Base-by-base conservation (phyloP, 2,329 filamentous ascomycete species). In the Pseudocercospora ulei region DNA sequence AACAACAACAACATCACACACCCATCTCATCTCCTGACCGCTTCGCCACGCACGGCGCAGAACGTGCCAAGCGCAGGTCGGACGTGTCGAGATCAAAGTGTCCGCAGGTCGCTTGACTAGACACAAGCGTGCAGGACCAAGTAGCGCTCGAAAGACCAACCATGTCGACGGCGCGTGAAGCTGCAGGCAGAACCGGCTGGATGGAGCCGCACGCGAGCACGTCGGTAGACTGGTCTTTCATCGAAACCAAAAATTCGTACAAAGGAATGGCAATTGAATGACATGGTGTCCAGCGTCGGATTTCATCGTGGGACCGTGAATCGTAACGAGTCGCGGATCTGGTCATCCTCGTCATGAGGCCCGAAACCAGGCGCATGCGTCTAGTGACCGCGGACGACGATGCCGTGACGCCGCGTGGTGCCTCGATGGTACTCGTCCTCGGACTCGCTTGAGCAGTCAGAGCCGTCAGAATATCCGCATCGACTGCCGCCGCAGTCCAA, bases 401-500 rank as follows among this genome's bases (percentile, higher is more conserved):
- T 58, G 46, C 65, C 66, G 44, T 69, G 63, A 46, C 66, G 59
- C 46, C 66, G 59, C 41, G 65, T 68, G 26, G 61, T 59, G 47
- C 52, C 52, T 20, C 44, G 35, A 33, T 48, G 40, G 38, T 49
- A 48, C 38, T 53, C 65, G 55, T 78, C 75, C 48, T 80, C 78
- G 26, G 56, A 63, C 53, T 79, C 79, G 54, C 73, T 80, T 52
- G 78, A 85, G 70, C 79, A 84, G 39, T 75, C 73, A 37, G 69
- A 73, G 47, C 71, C 74, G 45, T 81, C 76, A 49, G 73, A 75
- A 67, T 82, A 90, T 57, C 84, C 83, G 66, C 88, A 95, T 61
- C 84, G 80, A 46, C 78, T 71, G 53, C 88, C 88, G 54, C 86
- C 86, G 60, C 88, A 96, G 75, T 95, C 87, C 63, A 95, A 78